These are phyloP conservation scores for Pelargonium fulgidum DNA, from an alignment of 441 rosid species.

Conservation along the genomic window DNA sequence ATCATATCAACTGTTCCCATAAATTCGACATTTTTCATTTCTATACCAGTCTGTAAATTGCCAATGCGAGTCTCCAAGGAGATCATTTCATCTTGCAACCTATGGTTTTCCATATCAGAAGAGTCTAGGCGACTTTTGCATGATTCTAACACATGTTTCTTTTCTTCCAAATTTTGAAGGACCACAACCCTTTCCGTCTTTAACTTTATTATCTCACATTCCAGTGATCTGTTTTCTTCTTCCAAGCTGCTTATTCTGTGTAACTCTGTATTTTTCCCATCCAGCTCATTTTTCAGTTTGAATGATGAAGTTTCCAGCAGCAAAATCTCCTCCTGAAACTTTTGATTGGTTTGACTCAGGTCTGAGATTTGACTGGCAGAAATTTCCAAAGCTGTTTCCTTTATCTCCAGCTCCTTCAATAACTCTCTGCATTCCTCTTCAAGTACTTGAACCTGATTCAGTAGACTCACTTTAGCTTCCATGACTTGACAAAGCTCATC, in stretches of 20 bases:
- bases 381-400: conserved; percentile 30
- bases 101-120: conserved; percentile 32
- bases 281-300: conserved; percentile 33
- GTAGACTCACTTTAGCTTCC: conserved; percentile 25
- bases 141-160: conserved; percentile 39
- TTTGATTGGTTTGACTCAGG: conserved; percentile 33
- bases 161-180: conserved; percentile 49
- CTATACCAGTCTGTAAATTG: conserved; percentile 47
- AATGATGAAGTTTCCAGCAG: conserved; percentile 29
- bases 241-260: conserved; percentile 27
- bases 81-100: conserved; percentile 40
- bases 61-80: conserved; percentile 47
- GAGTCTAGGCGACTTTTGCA: conserved; percentile 23
- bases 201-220: conserved; percentile 38
- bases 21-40: conserved; percentile 42
- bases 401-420: conserved; percentile 27
- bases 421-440: conserved; percentile 30
- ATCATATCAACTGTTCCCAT: conserved; percentile 26
- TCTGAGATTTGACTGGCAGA: conserved; percentile 25
- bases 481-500: conserved; percentile 29
- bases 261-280: conserved; percentile 30
- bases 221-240: conserved; percentile 32
- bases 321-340: conserved; percentile 28
- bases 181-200: conserved; percentile 35
- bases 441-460: conserved; percentile 32